These are phyloP conservation scores for Pterulicium gracile DNA, from an alignment of 1,284 basidiomycete genomes.

Conservation along the genomic window DNA sequence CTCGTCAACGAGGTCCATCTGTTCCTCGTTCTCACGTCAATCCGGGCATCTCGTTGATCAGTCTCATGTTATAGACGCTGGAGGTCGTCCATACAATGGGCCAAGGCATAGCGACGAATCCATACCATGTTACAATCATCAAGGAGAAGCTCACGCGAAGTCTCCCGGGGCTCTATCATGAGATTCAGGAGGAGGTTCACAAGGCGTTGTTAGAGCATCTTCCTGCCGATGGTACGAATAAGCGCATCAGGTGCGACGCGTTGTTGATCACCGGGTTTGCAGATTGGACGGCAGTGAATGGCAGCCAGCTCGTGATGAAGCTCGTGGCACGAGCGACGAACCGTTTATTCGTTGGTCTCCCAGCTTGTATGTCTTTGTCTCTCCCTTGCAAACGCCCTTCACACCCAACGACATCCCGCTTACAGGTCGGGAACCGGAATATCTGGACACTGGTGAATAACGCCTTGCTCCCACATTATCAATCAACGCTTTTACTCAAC, in stretches of 20 bases:
- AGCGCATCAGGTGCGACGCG: neutral
- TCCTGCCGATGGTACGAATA: conserved; percentile 15
- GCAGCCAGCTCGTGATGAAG: conserved; percentile 11
- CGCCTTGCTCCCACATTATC: too few species aligned
- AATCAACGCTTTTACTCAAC: neutral
- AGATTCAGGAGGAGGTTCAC: conserved; percentile 26
- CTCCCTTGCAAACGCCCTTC: neutral
- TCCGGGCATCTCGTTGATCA: conserved; percentile 9
- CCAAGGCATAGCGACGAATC: conserved; percentile 18
- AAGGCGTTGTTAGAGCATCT: conserved; percentile 21
- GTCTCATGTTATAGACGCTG: conserved; percentile 20
- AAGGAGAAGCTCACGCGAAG: conserved; percentile 26
- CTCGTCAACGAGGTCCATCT: conserved; percentile 22
- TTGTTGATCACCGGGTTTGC: neutral
- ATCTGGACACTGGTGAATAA: neutral
- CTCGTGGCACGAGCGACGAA: conserved; percentile 17
- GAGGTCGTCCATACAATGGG: conserved; percentile 28
- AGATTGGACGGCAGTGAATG: conserved; percentile 15
- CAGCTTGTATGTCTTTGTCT: conserved; percentile 14
- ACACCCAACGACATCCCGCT: neutral
- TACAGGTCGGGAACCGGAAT: neutral
- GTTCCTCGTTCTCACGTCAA: conserved; percentile 5
- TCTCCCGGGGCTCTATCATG: conserved; percentile 22
- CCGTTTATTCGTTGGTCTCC: conserved; percentile 20
- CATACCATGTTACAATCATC: conserved; percentile 26